These are phyloP conservation scores for Myxozyma neglecta DNA, from an alignment of 805 yeast species.

Conservation along the genomic window DNA sequence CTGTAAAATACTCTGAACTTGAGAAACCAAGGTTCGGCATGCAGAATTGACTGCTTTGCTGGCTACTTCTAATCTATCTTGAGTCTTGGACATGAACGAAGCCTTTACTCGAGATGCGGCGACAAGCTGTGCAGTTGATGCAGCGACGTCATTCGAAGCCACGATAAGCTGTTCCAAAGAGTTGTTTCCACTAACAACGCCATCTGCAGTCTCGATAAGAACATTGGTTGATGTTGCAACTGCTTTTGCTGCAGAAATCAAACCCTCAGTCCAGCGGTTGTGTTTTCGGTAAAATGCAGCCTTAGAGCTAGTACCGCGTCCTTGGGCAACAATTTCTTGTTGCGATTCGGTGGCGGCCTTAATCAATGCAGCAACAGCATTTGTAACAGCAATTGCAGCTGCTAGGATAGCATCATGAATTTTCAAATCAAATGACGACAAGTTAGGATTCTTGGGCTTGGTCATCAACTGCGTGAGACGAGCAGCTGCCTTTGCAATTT, in stretches of 20 bases:
- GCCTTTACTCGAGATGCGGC: slow-evolving; percentile 90
- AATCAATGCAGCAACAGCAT: slow-evolving; percentile 71
- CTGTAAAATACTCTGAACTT: slow-evolving; percentile 62
- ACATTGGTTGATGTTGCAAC: slow-evolving; percentile 81
- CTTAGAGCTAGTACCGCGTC: slow-evolving; percentile 62
- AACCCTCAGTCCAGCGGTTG: slow-evolving; percentile 91
- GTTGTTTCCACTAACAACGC: slow-evolving; percentile 62
- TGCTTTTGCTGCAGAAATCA: slow-evolving; percentile 83
- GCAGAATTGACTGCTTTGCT: slow-evolving; percentile 71
- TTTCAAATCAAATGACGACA: slow-evolving; percentile 59
- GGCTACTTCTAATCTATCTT: slow-evolving; percentile 68
- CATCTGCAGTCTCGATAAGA: slow-evolving; percentile 84
- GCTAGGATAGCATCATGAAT: slow-evolving; percentile 74
- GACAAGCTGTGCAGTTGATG: slow-evolving; percentile 87
- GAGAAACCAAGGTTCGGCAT: slow-evolving; percentile 67
- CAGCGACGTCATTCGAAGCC: slow-evolving; percentile 88
- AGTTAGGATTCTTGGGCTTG: slow-evolving; percentile 51
- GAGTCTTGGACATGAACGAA: slow-evolving; percentile 70
- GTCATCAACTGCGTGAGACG: slow-evolving; percentile 55
- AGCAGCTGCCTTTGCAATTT: slow-evolving; percentile 64
- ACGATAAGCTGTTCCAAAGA: slow-evolving; percentile 82
- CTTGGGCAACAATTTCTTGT: slow-evolving; percentile 72
- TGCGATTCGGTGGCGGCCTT: slow-evolving; percentile 78
- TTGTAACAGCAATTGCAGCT: slow-evolving; percentile 77
- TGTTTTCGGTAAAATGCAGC: slow-evolving; percentile 82